Evolutionary conservation across 768 basidiomycete genomes (phyloP), one percentile per base, ranked within the genome.

Genomic region (Hygrocybe coccinea): DNA sequence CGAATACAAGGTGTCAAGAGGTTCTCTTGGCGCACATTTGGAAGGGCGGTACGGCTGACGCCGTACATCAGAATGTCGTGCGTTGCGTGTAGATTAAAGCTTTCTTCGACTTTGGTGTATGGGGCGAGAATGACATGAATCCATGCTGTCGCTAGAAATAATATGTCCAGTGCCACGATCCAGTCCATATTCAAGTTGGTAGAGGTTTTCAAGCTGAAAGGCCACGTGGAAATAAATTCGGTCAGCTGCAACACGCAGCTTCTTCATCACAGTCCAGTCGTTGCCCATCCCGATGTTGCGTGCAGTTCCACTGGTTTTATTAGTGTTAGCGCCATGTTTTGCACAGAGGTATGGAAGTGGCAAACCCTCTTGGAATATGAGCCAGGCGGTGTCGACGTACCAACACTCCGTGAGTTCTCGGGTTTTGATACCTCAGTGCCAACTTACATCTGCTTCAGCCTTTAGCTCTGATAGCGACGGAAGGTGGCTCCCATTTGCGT

Each of bases 41-140:
- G 64, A 24, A 90, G 67, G 34, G 62, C 68, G 2, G 65, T 63
- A 2, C 70, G 65, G 1, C 65, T 46, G 15, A 83, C 66, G 2
- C 94, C 93, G 64, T 92, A 85, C 72, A 86, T 79, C 25, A 97
- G 73, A 22, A 91, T 75, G 69, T 99, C 97, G 65, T 97, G 91
- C 0, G 79, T 79, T 0, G 91, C 94, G 66, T 98, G 97, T 8
- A 98, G 79, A 61, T 88, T 94, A 77, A 97, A 97, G 64, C 88
- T 90, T 72, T 99, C 97, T 69, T 99, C 97, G 25, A 99, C 97
- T 73, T 99, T 99, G 3, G 91, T 89, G 67, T 88, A 92, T 0
- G 97, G 95, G 2, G 90, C 81, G 2, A 91, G 73, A 22, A 88
- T 60, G 46, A 95, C 87, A 60, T 95, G 87, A 1, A 65, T 61